phyloP scores from a whole-genome alignment of 768 basidiomycete genomes.

The Calocybe cyanea region DNA sequence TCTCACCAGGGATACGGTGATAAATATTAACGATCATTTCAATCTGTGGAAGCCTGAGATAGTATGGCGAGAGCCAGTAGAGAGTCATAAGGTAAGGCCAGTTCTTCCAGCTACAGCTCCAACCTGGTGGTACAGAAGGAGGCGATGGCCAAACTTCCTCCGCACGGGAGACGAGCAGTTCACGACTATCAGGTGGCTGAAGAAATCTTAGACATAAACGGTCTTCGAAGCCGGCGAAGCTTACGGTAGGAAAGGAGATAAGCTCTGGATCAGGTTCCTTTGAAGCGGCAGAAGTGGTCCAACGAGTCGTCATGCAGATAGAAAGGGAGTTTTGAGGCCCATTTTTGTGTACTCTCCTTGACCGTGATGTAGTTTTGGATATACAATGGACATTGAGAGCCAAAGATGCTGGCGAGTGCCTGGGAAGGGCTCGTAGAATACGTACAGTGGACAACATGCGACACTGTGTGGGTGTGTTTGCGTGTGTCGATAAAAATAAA shows the following conservation, averaged over 20 bases:
- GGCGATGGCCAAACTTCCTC: conserved; percentile 23
- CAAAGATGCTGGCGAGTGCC: neutral
- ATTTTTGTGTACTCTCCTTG: too few relatives aligned
- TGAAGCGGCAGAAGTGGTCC: neutral
- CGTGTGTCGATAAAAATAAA: neutral
- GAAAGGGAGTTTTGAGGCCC: too few relatives aligned
- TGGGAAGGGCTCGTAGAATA: neutral
- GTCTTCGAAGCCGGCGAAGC: neutral
- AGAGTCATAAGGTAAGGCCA: conserved; percentile 28
- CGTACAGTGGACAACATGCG: neutral
- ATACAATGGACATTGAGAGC: neutral
- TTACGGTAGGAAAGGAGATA: conserved; percentile 1
- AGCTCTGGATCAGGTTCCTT: neutral
- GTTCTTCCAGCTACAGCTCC: conserved; percentile 26
- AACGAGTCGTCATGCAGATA: neutral
- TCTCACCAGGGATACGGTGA: conserved; percentile 27
- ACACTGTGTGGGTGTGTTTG: too few relatives aligned
- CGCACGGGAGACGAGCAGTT: conserved; percentile 16
- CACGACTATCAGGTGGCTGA: too few relatives aligned
- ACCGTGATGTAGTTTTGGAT: too few relatives aligned
- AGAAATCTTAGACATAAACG: too few relatives aligned
- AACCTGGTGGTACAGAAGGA: conserved; percentile 21
- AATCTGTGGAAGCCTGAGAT: conserved; percentile 32
- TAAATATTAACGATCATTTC: conserved; percentile 31
- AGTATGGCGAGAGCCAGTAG: conserved; percentile 31